Conservation (phyloP, 2,329 filamentous ascomycete genomes). For the Trichoderma endophyticum region DNA sequence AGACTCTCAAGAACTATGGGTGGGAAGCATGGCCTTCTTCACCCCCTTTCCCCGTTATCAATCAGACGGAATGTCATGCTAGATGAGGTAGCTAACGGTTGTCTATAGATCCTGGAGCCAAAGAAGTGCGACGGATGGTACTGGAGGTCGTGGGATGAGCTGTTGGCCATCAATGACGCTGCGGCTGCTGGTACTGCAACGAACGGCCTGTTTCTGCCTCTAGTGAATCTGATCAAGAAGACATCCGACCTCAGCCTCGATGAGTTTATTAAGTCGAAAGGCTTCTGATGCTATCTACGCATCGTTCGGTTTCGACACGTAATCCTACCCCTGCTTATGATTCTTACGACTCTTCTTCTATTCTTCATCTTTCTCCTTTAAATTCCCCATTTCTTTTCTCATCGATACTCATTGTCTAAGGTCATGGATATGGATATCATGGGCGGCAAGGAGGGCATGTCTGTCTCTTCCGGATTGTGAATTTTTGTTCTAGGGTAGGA, state of each 20-base stretch:
- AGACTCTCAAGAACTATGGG: neutral
- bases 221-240: conserved; percentile 23
- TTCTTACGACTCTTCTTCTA: neutral
- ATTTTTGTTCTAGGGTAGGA: neutral
- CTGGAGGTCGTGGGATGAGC: conserved; percentile 46
- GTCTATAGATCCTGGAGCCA: conserved; percentile 40
- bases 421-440: neutral
- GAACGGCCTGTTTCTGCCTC: neutral
- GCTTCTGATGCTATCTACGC: neutral
- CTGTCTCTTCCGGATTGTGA: neutral
- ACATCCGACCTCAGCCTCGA: conserved; percentile 21
- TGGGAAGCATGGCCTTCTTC: neutral
- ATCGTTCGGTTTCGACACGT: neutral
- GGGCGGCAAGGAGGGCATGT: neutral
- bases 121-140: conserved; percentile 51
- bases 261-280: conserved; percentile 16
- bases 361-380: neutral
- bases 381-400: neutral
- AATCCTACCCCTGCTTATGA: neutral
- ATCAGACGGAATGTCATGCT: neutral
- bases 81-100: neutral
- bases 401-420: neutral
- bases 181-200: neutral
- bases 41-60: neutral
- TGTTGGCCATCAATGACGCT: conserved; percentile 31